phyloP scores from a whole-genome alignment of 106 monocot species.

The Chionographis japonica region DNA sequence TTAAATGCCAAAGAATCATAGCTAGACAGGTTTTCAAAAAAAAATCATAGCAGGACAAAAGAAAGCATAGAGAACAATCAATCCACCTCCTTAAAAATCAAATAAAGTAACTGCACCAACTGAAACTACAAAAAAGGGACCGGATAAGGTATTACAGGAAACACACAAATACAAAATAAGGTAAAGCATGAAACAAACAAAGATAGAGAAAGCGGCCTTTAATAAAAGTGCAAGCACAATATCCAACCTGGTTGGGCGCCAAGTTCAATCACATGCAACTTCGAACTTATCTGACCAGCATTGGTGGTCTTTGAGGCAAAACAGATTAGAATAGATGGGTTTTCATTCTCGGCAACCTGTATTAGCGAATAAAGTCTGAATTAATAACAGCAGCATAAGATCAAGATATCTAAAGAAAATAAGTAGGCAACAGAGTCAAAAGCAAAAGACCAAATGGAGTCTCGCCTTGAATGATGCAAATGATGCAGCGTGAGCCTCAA shows the following conservation, averaged over 20 bases:
- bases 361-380: neutral
- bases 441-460: constrained; percentile 1
- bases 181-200: too few species aligned
- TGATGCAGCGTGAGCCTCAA: constrained; percentile 98
- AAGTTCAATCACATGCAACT: constrained; percentile 98
- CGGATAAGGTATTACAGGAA: too few species aligned
- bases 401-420: neutral
- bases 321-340: constrained; percentile 77
- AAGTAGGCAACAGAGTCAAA: neutral
- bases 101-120: too few species aligned
- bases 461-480: constrained; percentile 87
- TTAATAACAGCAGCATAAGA: neutral
- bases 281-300: constrained; percentile 92
- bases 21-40: neutral
- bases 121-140: too few species aligned
- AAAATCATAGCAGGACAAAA: neutral
- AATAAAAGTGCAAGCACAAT: neutral
- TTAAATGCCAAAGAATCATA: neutral
- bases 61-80: too few species aligned
- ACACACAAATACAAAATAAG: neutral
- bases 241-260: constrained; percentile 88
- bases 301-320: constrained; percentile 91
- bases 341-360: constrained; percentile 85
- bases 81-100: too few species aligned
- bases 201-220: too few species aligned